Base-by-base conservation (phyloP, 2,329 filamentous ascomycete species). In the Penicillium janthinellum region DNA sequence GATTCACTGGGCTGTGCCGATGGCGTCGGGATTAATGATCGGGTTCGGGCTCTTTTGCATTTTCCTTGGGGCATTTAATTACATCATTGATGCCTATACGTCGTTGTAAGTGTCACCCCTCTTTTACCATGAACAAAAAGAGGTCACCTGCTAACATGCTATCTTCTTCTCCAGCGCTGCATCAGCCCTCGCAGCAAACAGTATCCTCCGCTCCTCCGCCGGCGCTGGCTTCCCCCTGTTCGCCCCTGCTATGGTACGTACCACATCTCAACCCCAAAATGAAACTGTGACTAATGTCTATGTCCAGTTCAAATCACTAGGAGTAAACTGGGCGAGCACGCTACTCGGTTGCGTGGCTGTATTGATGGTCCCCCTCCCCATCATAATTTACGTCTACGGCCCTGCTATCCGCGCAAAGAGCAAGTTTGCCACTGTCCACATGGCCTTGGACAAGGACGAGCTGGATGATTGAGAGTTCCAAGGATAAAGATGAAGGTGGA, bases 51-150 rank as follows among this genome's bases (percentile, higher is more conserved):
- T 86, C 47, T 76, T 86, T 61, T 76, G 77, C 22, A 85, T 86
- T 62, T 87, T 87, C 71, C 71, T 86, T 10, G 79, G 81, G 31
- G 77, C 79, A 5, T 75, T 86, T 54, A 86, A 86, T 64, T 86
- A 87, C 67, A 75, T 87, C n/a, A 81, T 86, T 45, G 84, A 86
- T 64, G 78, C 83, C 0, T 86, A 85, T 64, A 76, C 84, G 39
- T 82, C 84, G 74, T 77, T 82, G 77, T 79, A 68, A 63, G 53
- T 52, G 10, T 44, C 8, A 15, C 12, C 4, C 17, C 11, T 15
- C 2, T 4, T 4, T 5, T 31, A 31, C 22, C 6, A 52, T 22
- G 10, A n/a, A 17, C 14, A 11, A 17, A 11, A 7, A 17, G 15
- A n/a, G 28, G 11, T 41, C 6, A 34, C 7, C 17, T 20, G 5